Percentiles rank a stretch among this genome's conserved stretches.
Conservation (phyloP, 1,139 yeast genomes). For the Zygosaccharomyces sapae region DNA sequence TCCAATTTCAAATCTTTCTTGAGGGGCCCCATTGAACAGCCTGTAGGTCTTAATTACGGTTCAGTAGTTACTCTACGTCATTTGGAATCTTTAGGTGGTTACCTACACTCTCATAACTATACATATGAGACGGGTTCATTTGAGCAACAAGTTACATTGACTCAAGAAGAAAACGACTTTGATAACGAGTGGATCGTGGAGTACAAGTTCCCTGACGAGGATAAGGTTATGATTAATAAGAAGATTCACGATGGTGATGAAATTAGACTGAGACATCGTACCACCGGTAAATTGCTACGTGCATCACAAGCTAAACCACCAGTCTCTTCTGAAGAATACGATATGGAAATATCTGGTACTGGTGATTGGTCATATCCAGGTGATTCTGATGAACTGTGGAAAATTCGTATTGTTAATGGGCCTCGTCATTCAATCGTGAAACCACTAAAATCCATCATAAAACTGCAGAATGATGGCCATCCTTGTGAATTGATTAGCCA, state of each 20-base stretch:
- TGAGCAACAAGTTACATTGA: constrained; percentile 67
- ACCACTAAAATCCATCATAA: constrained; percentile 44
- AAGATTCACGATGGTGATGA: constrained; percentile 48
- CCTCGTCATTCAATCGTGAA: constrained; percentile 47
- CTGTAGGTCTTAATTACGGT: constrained; percentile 58
- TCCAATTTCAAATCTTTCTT: constrained; percentile 54
- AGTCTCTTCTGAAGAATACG: constrained; percentile 73
- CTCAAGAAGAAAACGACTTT: constrained; percentile 47
- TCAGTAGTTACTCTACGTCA: constrained; percentile 68
- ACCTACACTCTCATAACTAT: constrained; percentile 62
- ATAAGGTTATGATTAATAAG: constrained; percentile 33
- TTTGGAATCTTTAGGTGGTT: constrained; percentile 51
- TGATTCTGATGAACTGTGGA: constrained; percentile 52
- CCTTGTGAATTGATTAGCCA: constrained; percentile 63
- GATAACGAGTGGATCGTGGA: constrained; percentile 71
- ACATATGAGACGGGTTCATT: constrained; percentile 52
- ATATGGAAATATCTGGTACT: constrained; percentile 64
- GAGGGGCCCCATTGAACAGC: constrained; percentile 36
- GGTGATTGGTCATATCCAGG: constrained; percentile 50
- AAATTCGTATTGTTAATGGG: constrained; percentile 17
- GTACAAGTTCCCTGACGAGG: constrained; percentile 26
- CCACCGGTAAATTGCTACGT: constrained; percentile 56
- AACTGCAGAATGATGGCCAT: constrained; percentile 54
- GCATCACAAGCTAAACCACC: constrained; percentile 66
- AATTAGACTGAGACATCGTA: constrained; percentile 58